These are phyloP conservation scores for Haplographium delicatum DNA, from an alignment of 495 filamentous ascomycete species.

Conservation along the genomic window DNA sequence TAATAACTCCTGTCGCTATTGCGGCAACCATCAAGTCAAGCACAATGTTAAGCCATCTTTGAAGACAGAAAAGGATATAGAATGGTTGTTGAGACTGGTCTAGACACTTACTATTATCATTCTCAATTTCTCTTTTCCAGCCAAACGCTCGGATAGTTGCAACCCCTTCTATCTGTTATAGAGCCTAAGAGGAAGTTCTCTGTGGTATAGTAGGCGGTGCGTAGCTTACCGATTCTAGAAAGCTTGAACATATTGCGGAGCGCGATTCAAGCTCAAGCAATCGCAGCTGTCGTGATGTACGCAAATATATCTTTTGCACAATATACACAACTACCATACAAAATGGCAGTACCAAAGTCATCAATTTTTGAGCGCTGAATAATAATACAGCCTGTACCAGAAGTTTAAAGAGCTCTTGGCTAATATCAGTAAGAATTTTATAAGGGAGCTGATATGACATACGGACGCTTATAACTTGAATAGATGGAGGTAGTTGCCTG, in stretches of 20 bases:
- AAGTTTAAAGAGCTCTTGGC: conserved; percentile 17
- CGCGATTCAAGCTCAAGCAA: conserved; percentile 47
- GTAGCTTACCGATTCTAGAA: conserved; percentile 38
- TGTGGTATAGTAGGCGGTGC: too few species aligned
- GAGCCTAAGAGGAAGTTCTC: too few species aligned
- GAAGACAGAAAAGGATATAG: conserved; percentile 48
- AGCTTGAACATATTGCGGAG: conserved; percentile 35
- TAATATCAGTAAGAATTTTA: not conserved
- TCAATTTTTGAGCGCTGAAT: conserved; percentile 25
- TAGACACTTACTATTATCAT: conserved; percentile 43
- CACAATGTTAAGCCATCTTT: conserved; percentile 48
- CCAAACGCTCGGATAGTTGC: conserved; percentile 46
- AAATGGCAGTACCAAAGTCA: conserved; percentile 13
- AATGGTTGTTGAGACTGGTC: conserved; percentile 47
- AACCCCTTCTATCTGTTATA: conserved; percentile 30
- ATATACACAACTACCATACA: conserved; percentile 35
- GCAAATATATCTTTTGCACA: conserved; percentile 54
- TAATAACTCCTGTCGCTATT: conserved; percentile 37
- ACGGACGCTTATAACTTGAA: conserved; percentile 20
- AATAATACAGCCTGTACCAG: conserved; percentile 8
- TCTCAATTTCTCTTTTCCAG: conserved; percentile 37
- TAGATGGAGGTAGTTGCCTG: conserved; percentile 24
- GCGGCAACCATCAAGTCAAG: conserved; percentile 41
- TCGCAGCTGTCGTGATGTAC: conserved; percentile 55
- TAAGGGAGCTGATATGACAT: not conserved